Percentiles rank a stretch among this genome's conserved stretches.
Conservation (phyloP, 148 eudicot genomes). For the Chenopodium formosanum region DNA sequence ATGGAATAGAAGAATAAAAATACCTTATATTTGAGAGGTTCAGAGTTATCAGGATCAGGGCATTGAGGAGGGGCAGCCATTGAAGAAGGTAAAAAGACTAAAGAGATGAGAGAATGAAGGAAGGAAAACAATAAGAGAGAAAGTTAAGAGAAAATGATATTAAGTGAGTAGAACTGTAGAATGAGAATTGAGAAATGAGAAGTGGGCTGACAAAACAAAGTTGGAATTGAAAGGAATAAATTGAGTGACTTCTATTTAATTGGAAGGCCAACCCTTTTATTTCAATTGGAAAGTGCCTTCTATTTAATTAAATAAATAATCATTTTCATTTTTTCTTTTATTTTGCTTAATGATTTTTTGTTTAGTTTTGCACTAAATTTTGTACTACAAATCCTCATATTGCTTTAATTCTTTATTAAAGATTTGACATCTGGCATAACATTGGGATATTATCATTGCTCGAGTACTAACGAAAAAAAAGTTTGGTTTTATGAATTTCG, state of each 20-base stretch:
- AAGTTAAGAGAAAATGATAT: not conserved
- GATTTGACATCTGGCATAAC: not conserved
- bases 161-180: not conserved
- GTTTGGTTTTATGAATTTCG: no score
- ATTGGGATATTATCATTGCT: not conserved
- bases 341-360: not conserved
- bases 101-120: slow-evolving; percentile 5
- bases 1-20: not conserved
- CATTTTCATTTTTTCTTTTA: not conserved
- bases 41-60: slow-evolving; percentile 18
- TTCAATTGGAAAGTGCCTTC: no score
- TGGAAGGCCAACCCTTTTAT: not conserved
- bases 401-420: not conserved
- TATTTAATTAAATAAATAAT: no score
- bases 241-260: not conserved
- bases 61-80: slow-evolving; percentile 38
- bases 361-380: slow-evolving; percentile 1
- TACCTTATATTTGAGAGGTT: slow-evolving; percentile 43
- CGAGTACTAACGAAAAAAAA: no score
- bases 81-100: not conserved
- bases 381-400: not conserved
- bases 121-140: not conserved
- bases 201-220: not conserved
- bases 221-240: slow-evolving; percentile 11
- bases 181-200: not conserved